Percentiles rank a stretch among this genome's conserved stretches.
These are phyloP conservation scores for Scheffersomyces illinoinensis DNA, from an alignment of 1,139 yeast species.

Conservation along the genomic window DNA sequence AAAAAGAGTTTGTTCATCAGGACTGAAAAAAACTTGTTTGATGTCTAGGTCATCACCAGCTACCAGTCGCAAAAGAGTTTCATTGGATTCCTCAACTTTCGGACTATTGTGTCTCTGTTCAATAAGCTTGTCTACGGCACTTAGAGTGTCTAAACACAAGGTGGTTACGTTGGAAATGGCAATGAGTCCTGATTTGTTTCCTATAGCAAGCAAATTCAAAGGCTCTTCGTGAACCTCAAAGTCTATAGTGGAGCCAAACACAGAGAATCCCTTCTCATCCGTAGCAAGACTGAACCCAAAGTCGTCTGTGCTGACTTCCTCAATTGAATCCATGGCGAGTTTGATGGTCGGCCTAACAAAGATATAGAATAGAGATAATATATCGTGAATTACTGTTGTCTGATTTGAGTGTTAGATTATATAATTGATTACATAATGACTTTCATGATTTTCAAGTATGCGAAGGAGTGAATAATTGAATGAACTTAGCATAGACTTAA, in stretches of 20 bases:
- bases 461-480: neutral
- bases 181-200: constrained; percentile 22
- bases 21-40: constrained; percentile 28
- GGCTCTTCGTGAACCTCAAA: constrained; percentile 16
- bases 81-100: constrained; percentile 6
- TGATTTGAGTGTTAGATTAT: neutral
- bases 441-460: too few species aligned
- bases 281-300: constrained; percentile 38
- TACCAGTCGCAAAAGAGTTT: constrained; percentile 2
- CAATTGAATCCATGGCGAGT: constrained; percentile 12
- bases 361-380: neutral
- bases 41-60: constrained; percentile 1
- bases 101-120: neutral
- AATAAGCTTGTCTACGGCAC: constrained; percentile 7
- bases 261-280: constrained; percentile 23
- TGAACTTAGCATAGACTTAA: neutral
- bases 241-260: constrained; percentile 31
- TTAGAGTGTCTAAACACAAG: constrained; percentile 19
- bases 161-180: constrained; percentile 34
- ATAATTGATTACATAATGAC: too few species aligned
- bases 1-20: constrained; percentile 22
- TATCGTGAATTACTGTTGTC: neutral
- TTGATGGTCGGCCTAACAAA: neutral
- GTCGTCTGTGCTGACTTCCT: constrained; percentile 36
- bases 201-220: constrained; percentile 31